Conservation (phyloP, 2,329 filamentous ascomycete genomes). For the Alternaria metachromatica region DNA sequence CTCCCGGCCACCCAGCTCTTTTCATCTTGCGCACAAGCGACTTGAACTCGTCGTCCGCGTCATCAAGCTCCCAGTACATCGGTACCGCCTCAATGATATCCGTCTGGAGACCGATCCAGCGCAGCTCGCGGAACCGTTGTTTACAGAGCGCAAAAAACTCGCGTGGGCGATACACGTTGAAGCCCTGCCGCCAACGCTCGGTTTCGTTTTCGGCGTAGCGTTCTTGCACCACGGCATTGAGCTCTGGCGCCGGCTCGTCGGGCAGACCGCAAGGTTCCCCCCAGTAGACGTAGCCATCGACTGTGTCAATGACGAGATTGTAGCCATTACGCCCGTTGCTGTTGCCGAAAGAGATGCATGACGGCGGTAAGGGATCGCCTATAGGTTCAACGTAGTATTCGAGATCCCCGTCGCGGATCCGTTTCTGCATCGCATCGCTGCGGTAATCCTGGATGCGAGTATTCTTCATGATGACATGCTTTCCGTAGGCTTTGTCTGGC, state of each 20-base stretch:
- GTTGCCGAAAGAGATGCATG: background rate
- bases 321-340: background rate
- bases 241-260: background rate
- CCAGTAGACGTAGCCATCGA: background rate
- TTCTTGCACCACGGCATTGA: background rate
- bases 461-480: background rate
- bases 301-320: background rate
- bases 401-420: background rate
- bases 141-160: background rate
- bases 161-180: background rate
- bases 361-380: background rate
- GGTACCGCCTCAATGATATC: background rate
- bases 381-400: background rate
- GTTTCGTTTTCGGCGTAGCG: background rate
- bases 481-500: background rate
- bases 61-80: background rate
- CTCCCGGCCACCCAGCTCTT: background rate
- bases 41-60: background rate
- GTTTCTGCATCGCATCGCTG: background rate
- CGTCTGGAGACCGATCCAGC: background rate
- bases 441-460: background rate
- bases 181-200: background rate
- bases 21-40: background rate
- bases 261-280: background rate
- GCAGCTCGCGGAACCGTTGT: background rate